Evolutionary conservation across 2,329 filamentous ascomycete species (phyloP).

Genomic region (Neonectria punicea): DNA sequence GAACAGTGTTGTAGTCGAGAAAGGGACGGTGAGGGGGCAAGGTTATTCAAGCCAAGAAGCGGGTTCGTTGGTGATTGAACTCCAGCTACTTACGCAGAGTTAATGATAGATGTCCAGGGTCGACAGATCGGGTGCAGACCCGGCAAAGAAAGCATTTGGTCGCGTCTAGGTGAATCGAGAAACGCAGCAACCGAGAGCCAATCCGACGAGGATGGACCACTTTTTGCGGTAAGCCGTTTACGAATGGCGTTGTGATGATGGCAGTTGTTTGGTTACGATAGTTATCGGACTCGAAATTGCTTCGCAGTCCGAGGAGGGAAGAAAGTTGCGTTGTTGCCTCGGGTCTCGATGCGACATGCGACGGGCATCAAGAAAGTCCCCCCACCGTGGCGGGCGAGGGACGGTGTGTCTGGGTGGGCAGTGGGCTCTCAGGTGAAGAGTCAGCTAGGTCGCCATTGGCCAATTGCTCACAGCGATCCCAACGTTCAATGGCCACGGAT

Average conservation of each 20-base stretch:
- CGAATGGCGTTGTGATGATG: neutral
- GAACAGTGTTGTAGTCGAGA: neutral
- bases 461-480: slow-evolving; percentile 28
- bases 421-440: slow-evolving; percentile 13
- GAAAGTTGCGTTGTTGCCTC: neutral
- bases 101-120: neutral
- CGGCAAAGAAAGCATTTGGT: slow-evolving; percentile 4
- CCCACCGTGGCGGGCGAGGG: neutral
- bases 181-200: neutral
- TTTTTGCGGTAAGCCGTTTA: neutral
- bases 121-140: neutral
- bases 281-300: neutral
- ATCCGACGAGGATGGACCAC: neutral
- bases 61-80: slow-evolving; percentile 1
- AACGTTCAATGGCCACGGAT: slow-evolving; percentile 29
- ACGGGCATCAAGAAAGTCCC: neutral
- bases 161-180: neutral
- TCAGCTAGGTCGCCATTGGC: slow-evolving; percentile 29
- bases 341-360: slow-evolving; percentile 23
- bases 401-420: slow-evolving; percentile 30
- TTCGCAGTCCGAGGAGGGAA: slow-evolving; percentile 4
- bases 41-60: neutral
- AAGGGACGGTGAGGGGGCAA: neutral
- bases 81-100: slow-evolving; percentile 1
- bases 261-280: neutral